Evolutionary conservation across 768 basidiomycete species (phyloP), one percentile per base, ranked within the genome.

Genomic region (Collybia nuda): DNA sequence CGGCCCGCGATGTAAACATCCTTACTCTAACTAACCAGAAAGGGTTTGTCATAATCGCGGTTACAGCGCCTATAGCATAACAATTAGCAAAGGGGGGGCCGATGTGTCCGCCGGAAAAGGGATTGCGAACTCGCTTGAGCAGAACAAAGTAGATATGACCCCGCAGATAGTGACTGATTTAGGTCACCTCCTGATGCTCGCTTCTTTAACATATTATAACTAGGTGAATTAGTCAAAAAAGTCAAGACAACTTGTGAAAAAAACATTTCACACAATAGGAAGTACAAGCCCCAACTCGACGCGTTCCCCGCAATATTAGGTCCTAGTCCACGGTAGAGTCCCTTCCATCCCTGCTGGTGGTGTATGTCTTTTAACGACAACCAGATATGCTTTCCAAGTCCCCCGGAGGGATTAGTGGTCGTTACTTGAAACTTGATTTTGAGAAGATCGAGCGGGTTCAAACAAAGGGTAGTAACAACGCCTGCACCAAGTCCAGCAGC

Each of bases 21-120:
- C 97, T 84, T 7, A 97, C 95, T 73, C 96, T 90, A 48, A 98
- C 89, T 12, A 98, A 89, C 96, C 96, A 98, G 58, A 98, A 84
- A 0, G 96, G 97, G 67, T 99, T 98, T 6, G 96, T 99, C 64
- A 97, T 79, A 61, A 98, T 73, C 0, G 97, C 94, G 3, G 95
- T 97, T 15, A 84, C 85, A 11, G 95, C 90, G 73, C 96, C 96
- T 98, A 58, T 35, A 32, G 50, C 35, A 50, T 56, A 47, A 66
- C 3, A 28, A 42, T 44, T 55, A 43, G 46, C 41, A 36, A 47
- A 38, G 48, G 48, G 51, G 37, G 39, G 44, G 39, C 36, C 36
- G 46, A 47, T 36, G 28, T 54, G 54, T 47, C 47, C 48, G 48
- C 38, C 18, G 37, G 42, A 37, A 42, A 54, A 43, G 58, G 51